Evolutionary conservation across 192 early-diverging fungal genomes (phyloP).

Genomic region (Podila horticola): DNA sequence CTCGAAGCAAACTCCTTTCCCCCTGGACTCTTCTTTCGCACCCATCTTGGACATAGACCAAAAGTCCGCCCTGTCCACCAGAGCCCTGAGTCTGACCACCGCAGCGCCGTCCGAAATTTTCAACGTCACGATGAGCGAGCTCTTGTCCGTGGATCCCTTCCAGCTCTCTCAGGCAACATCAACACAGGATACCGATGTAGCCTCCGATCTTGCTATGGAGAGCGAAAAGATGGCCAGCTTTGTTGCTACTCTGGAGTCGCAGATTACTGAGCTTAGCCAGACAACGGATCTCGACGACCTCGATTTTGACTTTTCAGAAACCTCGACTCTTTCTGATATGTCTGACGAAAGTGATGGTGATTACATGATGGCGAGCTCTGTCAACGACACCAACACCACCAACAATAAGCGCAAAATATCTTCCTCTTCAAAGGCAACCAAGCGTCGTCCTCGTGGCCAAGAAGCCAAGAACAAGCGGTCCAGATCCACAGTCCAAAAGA

Average conservation of each 20-base stretch:
- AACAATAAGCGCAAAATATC: background rate
- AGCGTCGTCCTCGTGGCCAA: constrained; percentile 14
- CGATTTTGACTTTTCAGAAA: background rate
- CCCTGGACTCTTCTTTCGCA: background rate
- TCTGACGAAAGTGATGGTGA: background rate
- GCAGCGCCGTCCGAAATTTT: constrained; percentile 38
- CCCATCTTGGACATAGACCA: background rate
- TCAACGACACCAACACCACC: background rate
- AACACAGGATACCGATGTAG: background rate
- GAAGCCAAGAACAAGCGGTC: background rate
- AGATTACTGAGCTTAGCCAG: too few relatives aligned
- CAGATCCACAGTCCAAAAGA: constrained; percentile 7
- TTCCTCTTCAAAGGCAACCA: background rate
- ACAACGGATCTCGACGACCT: too few relatives aligned
- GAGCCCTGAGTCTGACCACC: constrained; percentile 13
- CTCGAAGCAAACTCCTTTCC: background rate
- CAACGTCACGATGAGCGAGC: constrained; percentile 19
- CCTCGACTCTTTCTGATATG: background rate
- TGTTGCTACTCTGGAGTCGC: too few relatives aligned
- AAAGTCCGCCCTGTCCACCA: background rate
- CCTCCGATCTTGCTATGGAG: background rate
- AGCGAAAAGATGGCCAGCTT: too few relatives aligned
- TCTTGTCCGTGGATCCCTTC: constrained; percentile 22
- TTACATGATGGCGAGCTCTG: background rate
- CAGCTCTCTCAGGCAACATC: background rate